These are phyloP conservation scores for Fusarium mangiferae DNA, from an alignment of 2,329 filamentous ascomycete genomes.

Conservation along the genomic window DNA sequence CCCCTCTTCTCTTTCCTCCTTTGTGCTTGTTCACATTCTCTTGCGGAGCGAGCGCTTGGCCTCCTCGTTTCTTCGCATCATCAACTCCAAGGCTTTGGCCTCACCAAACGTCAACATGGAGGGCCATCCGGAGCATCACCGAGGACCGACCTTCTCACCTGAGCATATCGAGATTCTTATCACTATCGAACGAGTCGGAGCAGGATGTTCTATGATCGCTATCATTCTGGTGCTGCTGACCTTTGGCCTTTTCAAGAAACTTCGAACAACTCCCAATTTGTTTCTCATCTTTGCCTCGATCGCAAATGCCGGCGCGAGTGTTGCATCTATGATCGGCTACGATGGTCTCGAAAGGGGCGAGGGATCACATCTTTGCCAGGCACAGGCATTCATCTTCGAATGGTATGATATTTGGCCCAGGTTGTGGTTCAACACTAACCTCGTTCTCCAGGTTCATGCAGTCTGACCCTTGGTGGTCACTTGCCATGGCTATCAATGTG, in stretches of 20 bases:
- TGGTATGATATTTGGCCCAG: conserved; percentile 57
- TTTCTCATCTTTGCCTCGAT: conserved; percentile 54
- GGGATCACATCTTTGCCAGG: conserved; percentile 68
- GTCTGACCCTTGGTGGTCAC: conserved; percentile 79
- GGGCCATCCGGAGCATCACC: conserved; percentile 1
- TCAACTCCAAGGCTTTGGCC: neutral
- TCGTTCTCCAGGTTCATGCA: conserved; percentile 74
- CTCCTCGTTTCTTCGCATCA: neutral
- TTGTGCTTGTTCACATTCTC: neutral
- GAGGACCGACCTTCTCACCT: conserved; percentile 43
- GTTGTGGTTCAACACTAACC: neutral
- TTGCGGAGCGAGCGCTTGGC: conserved; percentile 1
- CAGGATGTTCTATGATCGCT: conserved; percentile 63
- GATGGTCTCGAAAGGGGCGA: conserved; percentile 67
- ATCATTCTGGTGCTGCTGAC: conserved; percentile 61
- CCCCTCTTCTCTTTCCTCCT: neutral
- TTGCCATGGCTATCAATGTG: conserved; percentile 85
- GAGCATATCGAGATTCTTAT: conserved; percentile 58
- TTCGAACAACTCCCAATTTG: conserved; percentile 67
- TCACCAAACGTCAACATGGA: conserved; percentile 26
- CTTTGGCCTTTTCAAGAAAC: conserved; percentile 60
- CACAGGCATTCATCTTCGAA: conserved; percentile 70
- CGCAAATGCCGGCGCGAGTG: conserved; percentile 63
- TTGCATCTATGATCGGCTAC: conserved; percentile 77
- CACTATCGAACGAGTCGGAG: conserved; percentile 63